These are phyloP conservation scores for Hirschioporus abietinus DNA, from an alignment of 768 basidiomycete species.

Conservation along the genomic window DNA sequence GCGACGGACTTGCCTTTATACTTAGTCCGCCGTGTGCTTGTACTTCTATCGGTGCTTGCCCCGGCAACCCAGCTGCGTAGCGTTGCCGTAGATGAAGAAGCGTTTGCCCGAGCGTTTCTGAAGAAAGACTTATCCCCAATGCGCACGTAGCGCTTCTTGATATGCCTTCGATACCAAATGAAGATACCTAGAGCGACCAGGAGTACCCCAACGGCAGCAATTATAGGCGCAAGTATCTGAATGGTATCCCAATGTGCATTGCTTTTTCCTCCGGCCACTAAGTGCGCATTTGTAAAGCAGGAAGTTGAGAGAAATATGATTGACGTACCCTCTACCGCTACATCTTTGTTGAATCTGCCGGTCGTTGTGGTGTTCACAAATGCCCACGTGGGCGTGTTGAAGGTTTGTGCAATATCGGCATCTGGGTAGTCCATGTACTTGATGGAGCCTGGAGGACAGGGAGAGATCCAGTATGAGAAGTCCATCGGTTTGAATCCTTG, in stretches of 20 bases:
- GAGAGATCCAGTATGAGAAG: background rate
- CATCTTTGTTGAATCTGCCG: background rate
- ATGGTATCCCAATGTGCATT: background rate
- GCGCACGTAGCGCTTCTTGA: background rate
- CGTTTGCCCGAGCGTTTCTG: background rate
- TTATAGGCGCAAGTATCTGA: background rate
- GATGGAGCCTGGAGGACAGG: background rate
- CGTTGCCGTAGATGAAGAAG: background rate
- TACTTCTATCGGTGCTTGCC: background rate
- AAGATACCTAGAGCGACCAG: background rate
- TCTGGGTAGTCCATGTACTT: background rate
- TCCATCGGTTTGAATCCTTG: background rate
- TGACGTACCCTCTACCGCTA: background rate
- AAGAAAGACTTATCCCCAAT: background rate
- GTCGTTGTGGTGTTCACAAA: background rate
- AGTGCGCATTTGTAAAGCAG: background rate
- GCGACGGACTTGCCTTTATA: background rate
- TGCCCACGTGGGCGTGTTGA: background rate
- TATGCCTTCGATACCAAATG: background rate
- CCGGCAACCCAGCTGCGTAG: background rate
- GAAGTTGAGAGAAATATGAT: background rate
- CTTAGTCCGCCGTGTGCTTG: constrained; percentile 1
- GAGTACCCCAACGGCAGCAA: background rate
- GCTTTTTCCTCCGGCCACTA: background rate
- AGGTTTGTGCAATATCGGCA: background rate